phyloP scores from a whole-genome alignment of 345 rosid species.

The Populus ilicifolia region DNA sequence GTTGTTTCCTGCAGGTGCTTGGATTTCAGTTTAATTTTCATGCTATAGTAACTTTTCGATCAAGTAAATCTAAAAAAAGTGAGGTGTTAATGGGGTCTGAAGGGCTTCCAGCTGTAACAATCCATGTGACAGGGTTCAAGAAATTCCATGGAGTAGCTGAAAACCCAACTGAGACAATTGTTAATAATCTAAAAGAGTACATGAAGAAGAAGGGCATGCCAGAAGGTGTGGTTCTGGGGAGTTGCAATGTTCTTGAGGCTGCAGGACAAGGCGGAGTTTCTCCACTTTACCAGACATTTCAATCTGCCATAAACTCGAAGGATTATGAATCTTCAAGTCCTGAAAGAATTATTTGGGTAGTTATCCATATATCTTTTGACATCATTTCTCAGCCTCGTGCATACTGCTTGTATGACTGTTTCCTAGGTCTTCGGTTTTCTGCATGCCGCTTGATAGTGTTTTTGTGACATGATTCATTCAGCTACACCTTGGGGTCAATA shows the following conservation, averaged over 20 bases:
- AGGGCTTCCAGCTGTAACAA: conserved; percentile 74
- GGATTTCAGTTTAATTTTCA: conserved; percentile 4
- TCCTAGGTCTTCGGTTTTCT: neutral
- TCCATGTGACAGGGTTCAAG: conserved; percentile 90
- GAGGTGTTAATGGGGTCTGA: conserved; percentile 73
- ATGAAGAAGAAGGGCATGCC: conserved; percentile 63
- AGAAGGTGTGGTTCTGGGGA: conserved; percentile 68
- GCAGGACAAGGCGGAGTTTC: conserved; percentile 81
- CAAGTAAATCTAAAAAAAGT: neutral
- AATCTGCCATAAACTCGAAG: conserved; percentile 42
- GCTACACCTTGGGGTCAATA: conserved; percentile 70
- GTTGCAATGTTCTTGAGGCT: conserved; percentile 76
- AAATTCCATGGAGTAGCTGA: conserved; percentile 97
- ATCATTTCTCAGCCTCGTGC: neutral
- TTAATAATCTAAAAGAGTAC: conserved; percentile 60
- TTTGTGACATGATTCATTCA: conserved; percentile 2
- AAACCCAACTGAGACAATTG: conserved; percentile 88
- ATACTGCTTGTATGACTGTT: neutral
- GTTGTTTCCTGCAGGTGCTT: conserved; percentile 7
- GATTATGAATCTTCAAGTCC: conserved; percentile 45
- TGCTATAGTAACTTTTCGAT: conserved; percentile 2
- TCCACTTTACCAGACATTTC: conserved; percentile 59
- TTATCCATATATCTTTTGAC: neutral
- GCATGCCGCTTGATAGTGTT: neutral
- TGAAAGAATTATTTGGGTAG: conserved; percentile 73